Evolutionary conservation across 768 basidiomycete genomes (phyloP), one percentile per base, ranked within the genome.

Genomic region (Lanmaoa rubissima): DNA sequence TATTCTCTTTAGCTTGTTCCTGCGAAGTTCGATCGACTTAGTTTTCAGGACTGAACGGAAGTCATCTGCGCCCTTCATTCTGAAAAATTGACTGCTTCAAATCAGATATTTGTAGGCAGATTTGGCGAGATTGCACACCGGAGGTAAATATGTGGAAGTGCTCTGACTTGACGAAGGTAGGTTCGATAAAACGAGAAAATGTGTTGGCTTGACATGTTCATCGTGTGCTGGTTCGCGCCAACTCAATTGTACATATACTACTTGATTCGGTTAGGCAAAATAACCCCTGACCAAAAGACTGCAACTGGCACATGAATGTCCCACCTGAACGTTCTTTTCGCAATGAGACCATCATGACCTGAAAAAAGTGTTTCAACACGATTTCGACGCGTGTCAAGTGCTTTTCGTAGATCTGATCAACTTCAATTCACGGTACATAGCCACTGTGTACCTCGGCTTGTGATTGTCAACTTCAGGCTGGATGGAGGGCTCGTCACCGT

Each of bases 71-170:
- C 77, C 78, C 62, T 84, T 84, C 51, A 87, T 65, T 57, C 76
- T 79, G 70, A 83, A 90, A 68, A 90, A 89, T 48, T 79, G 79
- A 31, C 88, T 90, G 65, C 4, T 38, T 35, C 4, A 12, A 1
- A 42, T 64, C 34, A 61, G 60, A 46, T 48, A 38, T 45, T 13
- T 9, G 24, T 26, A 10, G 16, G 21, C 24, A 26, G 4, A 2
- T 12, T 24, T 8, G 19, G 31, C 16, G 36, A 63, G 58, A 38
- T 24, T 32, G 46, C 65, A 5, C 59, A 81, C 80, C 80, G 78
- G 55, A 82, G 75, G 65, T 82, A 77, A 14, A 61, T 53, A 52
- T 79, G 76, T 10, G 80, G 80, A 39, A 82, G 73, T n/a, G 68
- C 65, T 49, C 65, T 67, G 53, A 75, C 68, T 65, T 82, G 74